Evolutionary conservation across 1,284 basidiomycete genomes (phyloP).

Genomic region (Trametes sp.): DNA sequence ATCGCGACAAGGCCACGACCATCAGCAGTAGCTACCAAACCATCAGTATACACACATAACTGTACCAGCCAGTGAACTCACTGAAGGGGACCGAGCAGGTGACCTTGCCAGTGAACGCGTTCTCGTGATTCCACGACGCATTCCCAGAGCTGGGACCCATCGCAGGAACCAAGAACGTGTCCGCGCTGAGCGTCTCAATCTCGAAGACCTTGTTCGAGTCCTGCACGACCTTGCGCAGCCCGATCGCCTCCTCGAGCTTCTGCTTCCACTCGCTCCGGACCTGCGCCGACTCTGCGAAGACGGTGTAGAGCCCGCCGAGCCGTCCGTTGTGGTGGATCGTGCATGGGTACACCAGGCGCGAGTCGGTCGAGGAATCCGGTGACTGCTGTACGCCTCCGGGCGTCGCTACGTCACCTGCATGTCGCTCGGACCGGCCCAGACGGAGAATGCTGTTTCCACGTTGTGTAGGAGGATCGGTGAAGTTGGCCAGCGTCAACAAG

Average conservation of each 20-base stretch:
- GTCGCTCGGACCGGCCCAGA: constrained; percentile 43
- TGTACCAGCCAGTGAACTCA: constrained; percentile 48
- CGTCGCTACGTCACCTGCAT: constrained; percentile 41
- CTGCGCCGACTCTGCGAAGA: constrained; percentile 86
- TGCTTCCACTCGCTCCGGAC: constrained; percentile 87
- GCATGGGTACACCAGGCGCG: constrained; percentile 81
- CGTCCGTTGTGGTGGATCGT: constrained; percentile 88
- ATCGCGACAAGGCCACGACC: constrained; percentile 88
- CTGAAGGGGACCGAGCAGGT: constrained; percentile 95
- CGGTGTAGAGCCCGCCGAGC: constrained; percentile 80
- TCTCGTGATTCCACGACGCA: constrained; percentile 73
- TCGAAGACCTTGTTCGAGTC: constrained; percentile 95
- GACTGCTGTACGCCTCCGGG: constrained; percentile 47
- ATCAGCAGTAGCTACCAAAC: constrained; percentile 75
- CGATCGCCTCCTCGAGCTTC: constrained; percentile 89
- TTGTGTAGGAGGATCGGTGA: constrained; percentile 77
- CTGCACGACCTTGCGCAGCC: constrained; percentile 85
- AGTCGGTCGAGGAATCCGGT: constrained; percentile 62
- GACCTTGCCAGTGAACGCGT: constrained; percentile 85
- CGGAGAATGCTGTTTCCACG: constrained; percentile 69
- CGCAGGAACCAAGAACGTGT: constrained; percentile 83
- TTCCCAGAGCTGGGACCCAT: constrained; percentile 50
- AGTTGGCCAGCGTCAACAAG: constrained; percentile 82
- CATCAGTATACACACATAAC: neutral
- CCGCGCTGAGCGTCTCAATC: constrained; percentile 83